Conservation (phyloP, 23 red algal species). For the Gracilaria caudata region DNA sequence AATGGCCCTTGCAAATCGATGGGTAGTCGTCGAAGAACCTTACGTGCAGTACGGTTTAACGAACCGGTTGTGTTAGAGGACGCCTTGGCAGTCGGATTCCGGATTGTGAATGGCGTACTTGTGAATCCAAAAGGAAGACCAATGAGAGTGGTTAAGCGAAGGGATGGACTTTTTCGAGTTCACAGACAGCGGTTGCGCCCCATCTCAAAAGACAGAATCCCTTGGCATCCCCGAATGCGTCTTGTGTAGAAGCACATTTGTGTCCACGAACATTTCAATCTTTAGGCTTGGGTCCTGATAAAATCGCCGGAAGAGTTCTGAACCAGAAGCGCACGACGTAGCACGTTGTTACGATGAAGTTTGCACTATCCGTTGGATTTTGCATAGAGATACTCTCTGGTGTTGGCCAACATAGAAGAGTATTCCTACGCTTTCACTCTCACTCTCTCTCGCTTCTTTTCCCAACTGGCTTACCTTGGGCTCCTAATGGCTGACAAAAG, state of each 20-base stretch:
- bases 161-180: conserved; percentile 35
- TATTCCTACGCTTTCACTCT: no score
- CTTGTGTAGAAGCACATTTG: background rate
- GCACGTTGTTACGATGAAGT: no score
- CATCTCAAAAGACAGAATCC: background rate
- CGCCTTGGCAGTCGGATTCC: conserved; percentile 61
- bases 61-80: conserved; percentile 44
- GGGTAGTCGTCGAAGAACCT: conserved; percentile 3
- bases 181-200: background rate
- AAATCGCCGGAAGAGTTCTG: no score
- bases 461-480: no score
- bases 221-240: conserved; percentile 16
- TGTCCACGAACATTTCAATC: background rate
- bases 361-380: no score
- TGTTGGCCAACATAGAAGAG: no score
- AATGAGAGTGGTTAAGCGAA: conserved; percentile 24
- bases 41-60: conserved; percentile 36
- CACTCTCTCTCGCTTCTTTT: no score
- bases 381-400: no score
- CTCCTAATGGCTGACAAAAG: no score
- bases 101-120: conserved; percentile 42
- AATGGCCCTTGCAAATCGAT: conserved; percentile 39
- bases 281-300: no score
- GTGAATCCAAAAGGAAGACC: conserved; percentile 45
- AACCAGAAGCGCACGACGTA: no score